phyloP scores from a whole-genome alignment of 208 protist species.

The Trypanosoma conorhini region DNA sequence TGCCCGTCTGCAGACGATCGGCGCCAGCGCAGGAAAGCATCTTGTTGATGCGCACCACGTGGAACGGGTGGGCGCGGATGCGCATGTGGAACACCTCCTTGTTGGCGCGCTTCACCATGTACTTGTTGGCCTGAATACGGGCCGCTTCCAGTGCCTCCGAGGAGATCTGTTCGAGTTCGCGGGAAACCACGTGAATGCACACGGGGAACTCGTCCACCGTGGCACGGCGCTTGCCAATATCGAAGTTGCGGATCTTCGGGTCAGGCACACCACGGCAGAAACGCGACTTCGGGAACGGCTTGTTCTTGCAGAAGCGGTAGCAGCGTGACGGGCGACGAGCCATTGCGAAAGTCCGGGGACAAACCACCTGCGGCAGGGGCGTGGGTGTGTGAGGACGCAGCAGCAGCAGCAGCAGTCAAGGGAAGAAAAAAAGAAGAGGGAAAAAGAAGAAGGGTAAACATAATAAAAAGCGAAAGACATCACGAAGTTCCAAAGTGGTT shows the following conservation, averaged over 20 bases:
- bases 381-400: neutral
- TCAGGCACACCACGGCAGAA: slow-evolving; percentile 99
- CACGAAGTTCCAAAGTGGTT: no score
- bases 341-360: slow-evolving; percentile 29
- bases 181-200: slow-evolving; percentile 97
- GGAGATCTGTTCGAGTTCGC: slow-evolving; percentile 99
- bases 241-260: slow-evolving; percentile 98
- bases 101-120: slow-evolving; percentile 97
- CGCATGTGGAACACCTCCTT: slow-evolving; percentile 99
- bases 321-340: slow-evolving; percentile 54
- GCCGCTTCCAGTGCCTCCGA: slow-evolving; percentile 99
- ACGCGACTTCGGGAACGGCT: slow-evolving; percentile 75
- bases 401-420: slow-evolving; percentile 6
- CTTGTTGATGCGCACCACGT: slow-evolving; percentile 99
- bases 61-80: slow-evolving; percentile 99
- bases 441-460: neutral
- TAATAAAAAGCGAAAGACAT: no score
- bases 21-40: slow-evolving; percentile 99
- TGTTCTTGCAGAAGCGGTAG: slow-evolving; percentile 69
- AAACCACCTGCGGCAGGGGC: slow-evolving; percentile 22
- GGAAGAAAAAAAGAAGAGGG: slow-evolving; percentile 27
- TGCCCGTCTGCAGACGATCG: slow-evolving; percentile 99
- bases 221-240: slow-evolving; percentile 98
- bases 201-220: slow-evolving; percentile 97
- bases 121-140: slow-evolving; percentile 99